Conservation (phyloP, 371 early-diverging fungal genomes). For the Circinella minor region DNA sequence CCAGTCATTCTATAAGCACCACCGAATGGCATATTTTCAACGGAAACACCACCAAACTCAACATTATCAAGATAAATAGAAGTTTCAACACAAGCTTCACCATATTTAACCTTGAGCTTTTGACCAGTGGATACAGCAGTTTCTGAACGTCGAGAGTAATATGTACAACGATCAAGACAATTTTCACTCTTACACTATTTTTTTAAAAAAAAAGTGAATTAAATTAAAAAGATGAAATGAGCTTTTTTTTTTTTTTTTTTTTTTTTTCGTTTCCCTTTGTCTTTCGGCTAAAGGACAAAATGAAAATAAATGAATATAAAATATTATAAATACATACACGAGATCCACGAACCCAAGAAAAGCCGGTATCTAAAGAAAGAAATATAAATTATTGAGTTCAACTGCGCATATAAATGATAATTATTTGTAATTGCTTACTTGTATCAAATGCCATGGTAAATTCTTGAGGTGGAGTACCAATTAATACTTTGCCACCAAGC, state of each 20-base stretch:
- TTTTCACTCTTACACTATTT: constrained; percentile 20
- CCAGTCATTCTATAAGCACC: constrained; percentile 52
- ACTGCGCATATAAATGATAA: background rate
- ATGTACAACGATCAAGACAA: constrained; percentile 42
- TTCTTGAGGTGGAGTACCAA: constrained; percentile 50
- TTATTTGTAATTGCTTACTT: constrained; percentile 24
- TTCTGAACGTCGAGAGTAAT: constrained; percentile 40
- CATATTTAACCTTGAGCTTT: constrained; percentile 48
- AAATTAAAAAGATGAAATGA: too few species aligned
- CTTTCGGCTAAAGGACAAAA: constrained; percentile 4
- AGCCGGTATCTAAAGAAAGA: constrained; percentile 32
- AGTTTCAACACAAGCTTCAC: constrained; percentile 48
- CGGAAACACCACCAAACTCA: constrained; percentile 38
- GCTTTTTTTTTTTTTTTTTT: too few species aligned
- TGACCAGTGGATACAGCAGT: constrained; percentile 33
- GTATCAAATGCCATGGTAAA: constrained; percentile 53
- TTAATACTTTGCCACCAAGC: constrained; percentile 49
- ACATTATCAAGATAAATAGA: constrained; percentile 44
- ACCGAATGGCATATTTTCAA: constrained; percentile 47
- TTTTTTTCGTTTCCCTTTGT: background rate
- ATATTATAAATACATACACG: constrained; percentile 24
- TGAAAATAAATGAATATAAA: background rate
- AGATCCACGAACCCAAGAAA: constrained; percentile 53
- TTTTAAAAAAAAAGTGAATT: too few species aligned
- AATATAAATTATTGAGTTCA: background rate